phyloP scores from a whole-genome alignment of 2,329 filamentous ascomycete species.

The Colletotrichum nymphaeae region DNA sequence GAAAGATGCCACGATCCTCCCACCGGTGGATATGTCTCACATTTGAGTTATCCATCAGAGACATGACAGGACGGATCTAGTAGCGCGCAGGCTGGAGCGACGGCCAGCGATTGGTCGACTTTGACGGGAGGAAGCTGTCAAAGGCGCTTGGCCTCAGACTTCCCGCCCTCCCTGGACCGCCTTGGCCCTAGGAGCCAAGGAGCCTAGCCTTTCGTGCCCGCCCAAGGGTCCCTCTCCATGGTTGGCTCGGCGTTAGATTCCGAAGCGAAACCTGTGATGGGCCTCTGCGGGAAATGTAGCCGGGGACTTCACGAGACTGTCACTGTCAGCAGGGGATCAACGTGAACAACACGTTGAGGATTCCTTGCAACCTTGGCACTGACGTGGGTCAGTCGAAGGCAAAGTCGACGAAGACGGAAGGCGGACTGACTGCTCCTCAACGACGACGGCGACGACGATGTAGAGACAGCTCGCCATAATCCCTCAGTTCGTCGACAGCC shows the following conservation, averaged over 20 bases:
- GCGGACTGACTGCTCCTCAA: neutral
- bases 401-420: conserved; percentile 19
- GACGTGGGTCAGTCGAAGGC: neutral
- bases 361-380: conserved; percentile 2
- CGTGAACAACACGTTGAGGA: conserved; percentile 15
- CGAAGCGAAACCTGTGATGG: neutral
- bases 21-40: conserved; percentile 16
- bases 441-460: neutral
- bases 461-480: neutral
- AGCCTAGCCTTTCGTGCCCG: neutral
- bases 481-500: neutral
- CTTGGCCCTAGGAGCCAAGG: conserved; percentile 15
- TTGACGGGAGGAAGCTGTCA: conserved; percentile 9
- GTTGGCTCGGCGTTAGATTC: neutral
- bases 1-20: conserved; percentile 13
- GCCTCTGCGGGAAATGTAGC: conserved; percentile 8
- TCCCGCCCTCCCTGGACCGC: conserved; percentile 23
- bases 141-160: conserved; percentile 27
- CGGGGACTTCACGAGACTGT: neutral
- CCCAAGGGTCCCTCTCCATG: neutral
- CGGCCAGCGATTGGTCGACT: neutral
- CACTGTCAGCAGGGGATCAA: neutral
- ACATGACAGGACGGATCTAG: conserved; percentile 17
- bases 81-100: neutral
- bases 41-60: conserved; percentile 20